Conservation (phyloP, 2,329 filamentous ascomycete genomes). For the Alternaria gansuensis region DNA sequence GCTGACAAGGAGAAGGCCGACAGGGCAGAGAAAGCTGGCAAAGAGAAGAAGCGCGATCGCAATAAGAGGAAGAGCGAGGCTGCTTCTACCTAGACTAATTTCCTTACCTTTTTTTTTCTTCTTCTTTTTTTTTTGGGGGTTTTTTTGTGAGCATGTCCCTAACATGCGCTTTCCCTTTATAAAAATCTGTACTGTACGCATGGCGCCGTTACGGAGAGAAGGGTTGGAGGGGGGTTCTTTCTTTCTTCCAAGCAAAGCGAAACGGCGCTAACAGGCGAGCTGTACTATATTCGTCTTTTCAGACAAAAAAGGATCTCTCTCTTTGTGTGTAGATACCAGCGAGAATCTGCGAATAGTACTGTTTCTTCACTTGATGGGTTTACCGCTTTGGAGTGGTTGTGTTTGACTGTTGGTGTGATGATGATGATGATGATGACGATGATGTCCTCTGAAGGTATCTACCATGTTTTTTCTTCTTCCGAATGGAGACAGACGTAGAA, state of each 20-base stretch:
- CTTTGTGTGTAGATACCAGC: neutral
- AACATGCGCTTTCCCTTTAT: too few relatives aligned
- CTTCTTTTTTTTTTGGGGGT: too few relatives aligned
- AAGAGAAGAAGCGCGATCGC: constrained; percentile 48
- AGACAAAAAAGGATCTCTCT: neutral
- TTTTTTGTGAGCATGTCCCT: too few relatives aligned
- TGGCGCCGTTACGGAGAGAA: too few relatives aligned
- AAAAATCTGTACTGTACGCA: too few relatives aligned
- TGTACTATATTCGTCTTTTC: neutral
- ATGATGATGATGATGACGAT: neutral
- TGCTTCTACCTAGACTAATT: constrained; percentile 28
- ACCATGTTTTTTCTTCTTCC: neutral
- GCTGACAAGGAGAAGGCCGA: constrained; percentile 8
- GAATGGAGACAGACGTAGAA: neutral
- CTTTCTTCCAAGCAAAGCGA: neutral
- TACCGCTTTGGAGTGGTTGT: neutral
- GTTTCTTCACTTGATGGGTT: neutral
- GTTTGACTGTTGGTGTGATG: neutral
- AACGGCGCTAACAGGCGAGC: neutral
- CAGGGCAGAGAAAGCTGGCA: constrained; percentile 14
- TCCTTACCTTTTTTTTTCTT: neutral
- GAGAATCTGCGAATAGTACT: constrained; percentile 4
- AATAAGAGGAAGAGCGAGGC: constrained; percentile 49
- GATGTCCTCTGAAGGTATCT: neutral
- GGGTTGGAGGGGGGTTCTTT: too few relatives aligned